Percentiles rank a stretch among this genome's conserved stretches.
Evolutionary conservation across 768 basidiomycete species (phyloP).

Genomic region (Pseudohyphozyma bogoriensis): DNA sequence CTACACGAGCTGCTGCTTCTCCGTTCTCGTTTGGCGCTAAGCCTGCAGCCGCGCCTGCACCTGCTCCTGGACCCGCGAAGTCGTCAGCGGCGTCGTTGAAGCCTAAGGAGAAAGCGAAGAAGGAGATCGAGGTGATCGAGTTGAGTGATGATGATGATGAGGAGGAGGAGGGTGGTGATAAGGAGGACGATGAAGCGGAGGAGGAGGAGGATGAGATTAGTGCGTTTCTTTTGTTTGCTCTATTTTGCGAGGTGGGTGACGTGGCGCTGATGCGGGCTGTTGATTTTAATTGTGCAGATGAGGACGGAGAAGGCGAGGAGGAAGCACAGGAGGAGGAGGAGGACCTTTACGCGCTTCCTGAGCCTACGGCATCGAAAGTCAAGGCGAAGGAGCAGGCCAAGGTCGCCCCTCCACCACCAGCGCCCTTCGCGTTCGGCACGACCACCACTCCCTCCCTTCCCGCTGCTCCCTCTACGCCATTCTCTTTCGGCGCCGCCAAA

Average conservation of each 20-base stretch:
- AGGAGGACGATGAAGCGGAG: not conserved
- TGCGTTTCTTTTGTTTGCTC: not conserved
- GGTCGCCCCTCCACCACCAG: not conserved
- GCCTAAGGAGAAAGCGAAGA: conserved; percentile 1
- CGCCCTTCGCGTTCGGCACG: not conserved
- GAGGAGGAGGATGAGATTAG: not conserved
- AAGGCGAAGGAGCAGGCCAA: too few relatives aligned
- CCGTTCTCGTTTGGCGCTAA: not conserved
- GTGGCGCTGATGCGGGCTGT: too few relatives aligned
- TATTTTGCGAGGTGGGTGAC: not conserved
- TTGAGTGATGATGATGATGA: not conserved
- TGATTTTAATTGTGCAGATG: too few relatives aligned
- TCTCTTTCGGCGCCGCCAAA: too few relatives aligned
- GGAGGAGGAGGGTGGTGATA: not conserved
- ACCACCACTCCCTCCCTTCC: not conserved
- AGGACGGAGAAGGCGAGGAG: too few relatives aligned
- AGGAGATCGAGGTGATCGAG: not conserved
- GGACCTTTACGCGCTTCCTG: not conserved
- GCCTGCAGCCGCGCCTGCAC: not conserved
- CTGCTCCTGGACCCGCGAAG: not conserved
- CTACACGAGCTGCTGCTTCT: not conserved
- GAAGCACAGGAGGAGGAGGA: too few relatives aligned
- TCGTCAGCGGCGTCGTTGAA: not conserved
- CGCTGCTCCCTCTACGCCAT: not conserved
- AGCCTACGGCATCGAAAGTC: too few relatives aligned